Evolutionary conservation across 2,329 filamentous ascomycete genomes (phyloP), one percentile per base, ranked within the genome.

Genomic region (Sclerotinia sclerotiorum): DNA sequence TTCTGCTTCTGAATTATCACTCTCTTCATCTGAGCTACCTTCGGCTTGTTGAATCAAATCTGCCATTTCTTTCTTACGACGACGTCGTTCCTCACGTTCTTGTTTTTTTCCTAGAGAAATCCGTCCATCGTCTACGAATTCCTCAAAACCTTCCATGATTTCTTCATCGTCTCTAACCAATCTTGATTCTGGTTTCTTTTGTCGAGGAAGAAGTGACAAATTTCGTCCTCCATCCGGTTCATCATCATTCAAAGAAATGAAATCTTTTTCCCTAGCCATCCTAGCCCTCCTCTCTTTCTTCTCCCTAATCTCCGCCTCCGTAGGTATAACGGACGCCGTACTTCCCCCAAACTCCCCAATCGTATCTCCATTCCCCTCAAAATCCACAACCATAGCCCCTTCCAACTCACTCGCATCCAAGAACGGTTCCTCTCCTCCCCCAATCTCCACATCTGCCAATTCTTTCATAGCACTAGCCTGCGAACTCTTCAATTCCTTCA

Each of bases 281-380:
- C 94, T 88, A n/a, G 90, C 90, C 21, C 94, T 87, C 2, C 95
- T 87, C 70, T 93, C 91, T 79, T 97, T 98, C 82, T 94, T 96
- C 79, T 97, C 94, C 39, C 86, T 86, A 63, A 98, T 97, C 76
- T 97, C 92, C 2, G 90, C 87, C 70, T 94, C 90, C 2, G 90
- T 93, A 3, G 94, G 88, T 71, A 97, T 93, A 7, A 82, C 82
- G 19, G 75, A 67, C 70, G 97, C 93, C 6, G 82, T 82, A n/a
- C 42, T 55, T 8, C 54, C 48, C 46, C 35, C 69, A 49, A 69
- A 55, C 5, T 69, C 71, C 13, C 46, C 60, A 17, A 63, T 15
- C 10, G 17, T 39, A 51, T 63, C 60, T 46, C 70, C 69, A n/a
- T 74, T 70, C 15, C 69, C 68, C 10, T 73, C 69, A 24, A 68